Percentiles rank a stretch among this genome's conserved stretches.
phyloP scores from a whole-genome alignment of 495 filamentous ascomycete species.

The Arthonia radiata region DNA sequence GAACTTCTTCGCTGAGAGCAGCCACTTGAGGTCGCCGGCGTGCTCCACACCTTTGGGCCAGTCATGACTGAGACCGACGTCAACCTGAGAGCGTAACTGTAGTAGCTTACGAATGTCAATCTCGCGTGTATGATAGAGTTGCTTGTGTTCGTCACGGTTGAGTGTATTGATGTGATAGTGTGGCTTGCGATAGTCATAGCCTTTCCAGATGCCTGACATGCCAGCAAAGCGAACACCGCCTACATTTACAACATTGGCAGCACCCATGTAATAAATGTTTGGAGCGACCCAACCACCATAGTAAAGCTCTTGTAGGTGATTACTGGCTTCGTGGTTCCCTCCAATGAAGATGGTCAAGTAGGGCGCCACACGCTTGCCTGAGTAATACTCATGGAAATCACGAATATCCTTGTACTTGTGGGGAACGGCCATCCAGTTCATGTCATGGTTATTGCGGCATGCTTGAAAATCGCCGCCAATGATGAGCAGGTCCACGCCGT shows the following conservation, averaged over 20 bases:
- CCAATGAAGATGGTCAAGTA: constrained; percentile 79
- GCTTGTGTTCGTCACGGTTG: constrained; percentile 39
- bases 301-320: constrained; percentile 68
- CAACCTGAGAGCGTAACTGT: constrained; percentile 58
- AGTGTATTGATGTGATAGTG: constrained; percentile 81
- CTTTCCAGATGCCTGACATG: constrained; percentile 83
- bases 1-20: constrained; percentile 45
- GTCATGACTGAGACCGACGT: constrained; percentile 81
- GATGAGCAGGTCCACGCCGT: constrained; percentile 55
- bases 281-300: constrained; percentile 94
- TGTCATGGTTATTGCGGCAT: constrained; percentile 64
- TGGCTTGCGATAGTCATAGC: constrained; percentile 51
- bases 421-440: constrained; percentile 68
- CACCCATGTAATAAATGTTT: constrained; percentile 90
- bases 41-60: constrained; percentile 71
- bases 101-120: constrained; percentile 78
- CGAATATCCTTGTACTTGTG: constrained; percentile 58
- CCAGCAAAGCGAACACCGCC: constrained; percentile 73
- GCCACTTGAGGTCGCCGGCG: constrained; percentile 31
- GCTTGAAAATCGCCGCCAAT: constrained; percentile 82
- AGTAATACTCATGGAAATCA: constrained; percentile 88
- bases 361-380: constrained; percentile 46
- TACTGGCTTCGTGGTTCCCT: constrained; percentile 85
- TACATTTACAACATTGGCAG: constrained; percentile 61
- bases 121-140: constrained; percentile 70